A percentile compares a stretch with the other conserved stretches of the same genome.
phyloP scores from a whole-genome alignment of 208 protist genomes.

The Angomonas desouzai region DNA sequence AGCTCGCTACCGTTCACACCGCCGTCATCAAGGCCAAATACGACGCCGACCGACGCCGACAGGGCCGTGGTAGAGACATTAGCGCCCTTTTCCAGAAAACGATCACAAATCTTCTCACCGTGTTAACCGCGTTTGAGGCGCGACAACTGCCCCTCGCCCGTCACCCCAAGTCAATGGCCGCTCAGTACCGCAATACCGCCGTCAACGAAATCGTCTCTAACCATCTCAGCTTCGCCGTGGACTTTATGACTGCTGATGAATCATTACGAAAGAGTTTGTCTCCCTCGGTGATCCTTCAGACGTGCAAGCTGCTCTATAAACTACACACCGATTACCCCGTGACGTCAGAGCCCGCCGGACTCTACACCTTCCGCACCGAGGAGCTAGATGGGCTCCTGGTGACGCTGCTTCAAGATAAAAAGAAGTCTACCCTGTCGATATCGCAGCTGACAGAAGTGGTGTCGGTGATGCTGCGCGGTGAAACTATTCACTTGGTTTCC shows the following conservation, averaged over 20 bases:
- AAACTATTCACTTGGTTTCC: conserved; percentile 70
- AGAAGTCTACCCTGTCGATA: conserved; percentile 20
- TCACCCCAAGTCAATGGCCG: conserved; percentile 33
- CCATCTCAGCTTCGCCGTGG: conserved; percentile 23
- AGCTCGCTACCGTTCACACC: conserved; percentile 58
- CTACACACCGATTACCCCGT: conserved; percentile 47
- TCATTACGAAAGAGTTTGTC: neutral
- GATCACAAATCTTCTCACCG: conserved; percentile 21
- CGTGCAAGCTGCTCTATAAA: conserved; percentile 60
- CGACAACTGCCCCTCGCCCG: conserved; percentile 28
- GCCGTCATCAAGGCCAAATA: conserved; percentile 27
- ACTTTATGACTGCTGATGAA: neutral
- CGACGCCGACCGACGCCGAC: neutral
- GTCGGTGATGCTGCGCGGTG: conserved; percentile 59
- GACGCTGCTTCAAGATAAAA: conserved; percentile 18
- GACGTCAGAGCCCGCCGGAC: conserved; percentile 46
- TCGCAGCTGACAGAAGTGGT: conserved; percentile 54
- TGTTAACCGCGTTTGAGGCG: conserved; percentile 2
- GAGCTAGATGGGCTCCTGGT: conserved; percentile 57
- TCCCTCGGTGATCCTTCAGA: conserved; percentile 24
- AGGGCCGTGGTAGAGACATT: conserved; percentile 22
- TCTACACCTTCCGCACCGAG: conserved; percentile 55
- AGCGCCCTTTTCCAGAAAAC: conserved; percentile 52
- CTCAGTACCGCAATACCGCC: conserved; percentile 32
- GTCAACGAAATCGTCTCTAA: conserved; percentile 61